These are phyloP conservation scores for Atalantia buxifolia DNA, from an alignment of 345 rosid genomes.

Conservation along the genomic window DNA sequence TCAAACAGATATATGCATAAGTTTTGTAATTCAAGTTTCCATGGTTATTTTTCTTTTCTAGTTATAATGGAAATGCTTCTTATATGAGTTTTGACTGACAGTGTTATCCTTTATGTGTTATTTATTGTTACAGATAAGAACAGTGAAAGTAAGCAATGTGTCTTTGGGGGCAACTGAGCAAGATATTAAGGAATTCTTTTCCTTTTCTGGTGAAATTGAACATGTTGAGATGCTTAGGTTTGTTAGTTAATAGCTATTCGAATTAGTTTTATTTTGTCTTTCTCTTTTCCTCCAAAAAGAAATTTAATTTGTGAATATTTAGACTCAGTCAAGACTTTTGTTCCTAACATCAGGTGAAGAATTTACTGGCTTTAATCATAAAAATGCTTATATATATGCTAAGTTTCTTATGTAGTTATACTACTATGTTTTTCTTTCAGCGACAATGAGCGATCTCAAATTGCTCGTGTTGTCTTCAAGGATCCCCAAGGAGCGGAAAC, in stretches of 20 bases:
- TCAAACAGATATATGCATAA: background rate
- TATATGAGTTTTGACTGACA: background rate
- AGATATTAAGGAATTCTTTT: constrained; percentile 88
- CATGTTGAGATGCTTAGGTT: constrained; percentile 62
- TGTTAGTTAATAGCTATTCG: background rate
- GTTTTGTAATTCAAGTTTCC: background rate
- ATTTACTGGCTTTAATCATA: constrained; percentile 2
- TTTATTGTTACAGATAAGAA: constrained; percentile 40
- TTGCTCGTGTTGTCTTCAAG: constrained; percentile 82
- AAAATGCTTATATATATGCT: background rate
- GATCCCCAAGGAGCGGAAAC: constrained; percentile 89
- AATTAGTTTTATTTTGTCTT: background rate
- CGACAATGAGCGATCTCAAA: constrained; percentile 52
- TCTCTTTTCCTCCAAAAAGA: background rate
- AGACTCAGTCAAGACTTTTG: background rate
- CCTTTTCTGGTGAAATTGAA: constrained; percentile 88
- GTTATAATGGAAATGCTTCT: background rate
- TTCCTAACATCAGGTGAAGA: background rate
- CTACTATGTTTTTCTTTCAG: constrained; percentile 30
- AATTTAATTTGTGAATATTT: background rate
- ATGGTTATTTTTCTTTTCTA: background rate
- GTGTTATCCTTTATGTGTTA: background rate
- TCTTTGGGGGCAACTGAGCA: constrained; percentile 67
- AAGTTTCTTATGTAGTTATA: background rate
- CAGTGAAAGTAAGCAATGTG: constrained; percentile 76